Evolutionary conservation across 73 alveolate genomes (phyloP), one percentile per base, ranked within the genome.

Genomic region (Paramecium primaurelia): DNA sequence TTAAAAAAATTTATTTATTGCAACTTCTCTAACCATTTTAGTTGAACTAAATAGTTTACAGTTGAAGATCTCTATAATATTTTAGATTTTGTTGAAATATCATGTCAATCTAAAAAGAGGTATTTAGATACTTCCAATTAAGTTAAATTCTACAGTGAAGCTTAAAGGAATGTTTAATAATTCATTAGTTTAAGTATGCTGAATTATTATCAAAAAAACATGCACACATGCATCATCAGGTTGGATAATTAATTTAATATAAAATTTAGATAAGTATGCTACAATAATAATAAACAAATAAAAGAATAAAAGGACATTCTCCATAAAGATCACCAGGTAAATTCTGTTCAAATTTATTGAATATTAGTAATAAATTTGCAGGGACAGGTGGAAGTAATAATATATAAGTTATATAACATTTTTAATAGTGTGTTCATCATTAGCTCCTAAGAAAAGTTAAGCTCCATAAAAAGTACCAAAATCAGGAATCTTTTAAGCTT

Each of bases 311-410:
- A 77, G 90, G 90, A 77, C 71, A 77, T 38, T 77, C 90, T 22
- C 90, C 90, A 6, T 45, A 77, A 26, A 77, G 90, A 45, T 77
- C 90, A 36, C 90, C 90, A 42, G 38, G 45, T 42, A 77, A 77
- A 77, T 77, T 77, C 80, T 68, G 90, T n/a, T 69, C 93, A 30
- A 77, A 88, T 69, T 49, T 88, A 37, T 71, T 88, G 73, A 88
- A 88, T 44, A 88, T 88, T 69, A 69, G 90, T 26, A 69, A 77
- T 47, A 88, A 88, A 64, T 88, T 88, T 80, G 71, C 93, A 36
- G 93, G 93, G 59, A 88, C 93, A 28, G 93, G 93, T 32, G 93
- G 93, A 88, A 88, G 93, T 88, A 69, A 42, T 36, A 58, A 42
- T 45, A n/a, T 87, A 8, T 36, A 58, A 51, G 26, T 34, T 36